Evolutionary conservation across 2,329 filamentous ascomycete genomes (phyloP).

Genomic region (Ceratocystis albifundus): DNA sequence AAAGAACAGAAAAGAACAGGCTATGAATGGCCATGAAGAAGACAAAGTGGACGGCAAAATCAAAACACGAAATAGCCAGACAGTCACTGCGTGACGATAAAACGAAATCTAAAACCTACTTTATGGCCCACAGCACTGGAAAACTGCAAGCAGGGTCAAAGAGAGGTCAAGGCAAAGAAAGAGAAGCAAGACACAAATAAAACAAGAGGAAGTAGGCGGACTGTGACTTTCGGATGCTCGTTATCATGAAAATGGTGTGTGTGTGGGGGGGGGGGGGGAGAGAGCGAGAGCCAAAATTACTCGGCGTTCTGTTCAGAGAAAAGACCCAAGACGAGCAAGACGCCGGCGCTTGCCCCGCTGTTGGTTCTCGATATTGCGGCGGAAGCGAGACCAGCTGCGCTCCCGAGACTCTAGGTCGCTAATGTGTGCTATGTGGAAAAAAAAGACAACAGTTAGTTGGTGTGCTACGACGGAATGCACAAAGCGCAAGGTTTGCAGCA

Average conservation of each 20-base stretch:
- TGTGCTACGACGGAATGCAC: not conserved
- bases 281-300: slow-evolving; percentile 12
- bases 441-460: slow-evolving; percentile 22
- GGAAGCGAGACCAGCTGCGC: slow-evolving; percentile 37
- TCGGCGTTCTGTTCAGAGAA: slow-evolving; percentile 9
- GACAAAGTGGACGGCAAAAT: not conserved
- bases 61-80: not conserved
- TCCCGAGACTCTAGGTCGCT: slow-evolving; percentile 41
- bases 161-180: not conserved
- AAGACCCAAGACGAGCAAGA: slow-evolving; percentile 18
- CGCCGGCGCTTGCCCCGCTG: slow-evolving; percentile 23
- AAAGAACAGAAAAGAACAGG: not conserved
- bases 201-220: not conserved
- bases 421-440: slow-evolving; percentile 36
- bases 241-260: not conserved
- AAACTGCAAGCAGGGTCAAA: not conserved
- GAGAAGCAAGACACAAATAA: slow-evolving; percentile 5
- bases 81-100: not conserved
- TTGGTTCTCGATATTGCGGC: slow-evolving; percentile 31
- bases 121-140: not conserved
- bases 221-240: not conserved
- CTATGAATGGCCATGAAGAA: not conserved
- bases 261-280: too few species aligned
- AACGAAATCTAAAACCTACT: not conserved
- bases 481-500: not conserved